phyloP scores from a whole-genome alignment of 371 early-diverging fungal genomes.

The Furculomyces boomerangus region DNA sequence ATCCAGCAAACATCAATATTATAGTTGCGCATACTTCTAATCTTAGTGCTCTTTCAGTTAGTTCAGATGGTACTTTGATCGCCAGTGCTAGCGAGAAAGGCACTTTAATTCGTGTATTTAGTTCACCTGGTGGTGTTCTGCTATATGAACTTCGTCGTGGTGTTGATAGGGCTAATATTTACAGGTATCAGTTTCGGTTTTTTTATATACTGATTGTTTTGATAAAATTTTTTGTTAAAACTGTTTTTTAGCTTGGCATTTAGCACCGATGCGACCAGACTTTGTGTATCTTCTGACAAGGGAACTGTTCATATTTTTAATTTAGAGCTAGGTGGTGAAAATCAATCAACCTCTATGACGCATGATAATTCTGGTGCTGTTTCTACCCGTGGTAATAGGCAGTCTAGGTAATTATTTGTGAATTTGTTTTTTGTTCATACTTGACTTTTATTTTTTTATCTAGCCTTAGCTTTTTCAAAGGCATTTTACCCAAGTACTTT shows the following conservation, averaged over 20 bases:
- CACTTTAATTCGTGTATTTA: constrained; percentile 79
- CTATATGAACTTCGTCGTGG: constrained; percentile 74
- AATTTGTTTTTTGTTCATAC: neutral
- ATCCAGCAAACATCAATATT: constrained; percentile 42
- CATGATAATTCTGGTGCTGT: constrained; percentile 21
- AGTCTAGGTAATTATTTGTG: neutral
- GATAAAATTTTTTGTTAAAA: neutral
- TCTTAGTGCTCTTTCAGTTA: constrained; percentile 57
- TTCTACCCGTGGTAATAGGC: neutral
- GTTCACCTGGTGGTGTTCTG: constrained; percentile 46
- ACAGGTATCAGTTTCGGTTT: constrained; percentile 9
- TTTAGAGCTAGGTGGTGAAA: constrained; percentile 39
- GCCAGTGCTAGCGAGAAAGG: constrained; percentile 78
- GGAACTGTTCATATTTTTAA: constrained; percentile 88
- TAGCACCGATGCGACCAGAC: constrained; percentile 49
- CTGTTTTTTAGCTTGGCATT: constrained; percentile 43
- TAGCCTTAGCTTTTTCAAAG: constrained; percentile 74
- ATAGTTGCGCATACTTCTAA: constrained; percentile 70
- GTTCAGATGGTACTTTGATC: constrained; percentile 51
- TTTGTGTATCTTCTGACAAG: constrained; percentile 80
- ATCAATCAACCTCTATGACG: constrained; percentile 8
- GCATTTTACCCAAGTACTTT: constrained; percentile 80
- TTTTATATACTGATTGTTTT: neutral
- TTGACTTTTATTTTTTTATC: constrained; percentile 17
- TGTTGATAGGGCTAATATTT: constrained; percentile 76